Evolutionary conservation across 495 filamentous ascomycete genomes (phyloP).

Genomic region (Neurospora sp.): DNA sequence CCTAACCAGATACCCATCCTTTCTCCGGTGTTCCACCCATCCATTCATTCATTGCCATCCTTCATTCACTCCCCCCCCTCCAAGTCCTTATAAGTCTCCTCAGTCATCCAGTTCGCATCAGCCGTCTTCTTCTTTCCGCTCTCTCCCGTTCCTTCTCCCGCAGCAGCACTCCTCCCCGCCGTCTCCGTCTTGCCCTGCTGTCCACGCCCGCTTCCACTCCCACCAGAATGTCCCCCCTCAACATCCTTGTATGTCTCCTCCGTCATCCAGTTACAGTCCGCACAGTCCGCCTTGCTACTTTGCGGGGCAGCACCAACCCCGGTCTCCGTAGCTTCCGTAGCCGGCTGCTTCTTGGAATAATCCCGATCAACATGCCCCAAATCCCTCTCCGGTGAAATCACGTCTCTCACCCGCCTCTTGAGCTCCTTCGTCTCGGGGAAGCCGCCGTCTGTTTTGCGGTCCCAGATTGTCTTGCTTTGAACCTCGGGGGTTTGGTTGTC

Average conservation of each 20-base stretch:
- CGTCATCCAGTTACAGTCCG: background rate
- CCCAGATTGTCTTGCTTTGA: slow-evolving; percentile 56
- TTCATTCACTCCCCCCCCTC: background rate
- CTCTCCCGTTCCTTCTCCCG: too few relatives aligned
- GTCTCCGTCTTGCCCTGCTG: background rate
- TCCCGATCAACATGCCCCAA: slow-evolving; percentile 73
- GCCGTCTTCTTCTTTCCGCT: background rate
- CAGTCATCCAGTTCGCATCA: background rate
- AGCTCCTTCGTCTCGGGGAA: slow-evolving; percentile 89
- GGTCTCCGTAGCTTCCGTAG: background rate
- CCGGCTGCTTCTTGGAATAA: slow-evolving; percentile 6
- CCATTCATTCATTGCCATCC: too few relatives aligned
- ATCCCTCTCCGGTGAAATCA: slow-evolving; percentile 64
- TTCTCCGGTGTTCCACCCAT: background rate
- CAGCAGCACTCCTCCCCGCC: too few relatives aligned
- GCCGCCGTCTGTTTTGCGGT: slow-evolving; percentile 77
- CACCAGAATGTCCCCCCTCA: background rate
- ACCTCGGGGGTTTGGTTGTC: slow-evolving; percentile 5
- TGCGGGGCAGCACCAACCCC: background rate
- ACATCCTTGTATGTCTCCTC: background rate
- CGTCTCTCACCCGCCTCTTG: slow-evolving; percentile 80
- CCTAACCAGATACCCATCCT: background rate
- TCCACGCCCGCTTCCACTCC: background rate
- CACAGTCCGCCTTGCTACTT: background rate
- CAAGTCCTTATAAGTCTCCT: background rate